Evolutionary conservation across 192 early-diverging fungal genomes (phyloP).

Genomic region (Coemansia sp.): DNA sequence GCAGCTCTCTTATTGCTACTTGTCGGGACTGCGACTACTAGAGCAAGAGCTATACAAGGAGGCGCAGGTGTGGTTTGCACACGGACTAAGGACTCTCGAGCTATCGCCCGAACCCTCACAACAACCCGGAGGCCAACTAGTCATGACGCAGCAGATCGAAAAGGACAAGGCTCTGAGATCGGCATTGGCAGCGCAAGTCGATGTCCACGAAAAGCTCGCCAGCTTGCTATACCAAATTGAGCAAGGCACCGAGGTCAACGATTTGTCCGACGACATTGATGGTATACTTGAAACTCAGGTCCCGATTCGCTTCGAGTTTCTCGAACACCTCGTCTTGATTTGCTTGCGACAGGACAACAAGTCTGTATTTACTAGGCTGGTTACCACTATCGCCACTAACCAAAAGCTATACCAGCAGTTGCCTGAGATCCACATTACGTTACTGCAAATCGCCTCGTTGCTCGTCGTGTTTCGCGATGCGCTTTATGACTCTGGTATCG

Average conservation of each 20-base stretch:
- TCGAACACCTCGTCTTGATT: conserved; percentile 26
- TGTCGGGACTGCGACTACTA: conserved; percentile 40
- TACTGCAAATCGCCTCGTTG: conserved; percentile 38
- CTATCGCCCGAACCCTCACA: not conserved
- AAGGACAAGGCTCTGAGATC: conserved; percentile 28
- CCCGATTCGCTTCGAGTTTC: conserved; percentile 47
- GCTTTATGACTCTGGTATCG: conserved; percentile 17
- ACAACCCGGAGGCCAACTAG: not conserved
- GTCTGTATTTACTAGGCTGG: conserved; percentile 28
- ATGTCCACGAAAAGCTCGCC: conserved; percentile 25
- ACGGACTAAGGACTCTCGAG: conserved; percentile 8
- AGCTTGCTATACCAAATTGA: conserved; percentile 16
- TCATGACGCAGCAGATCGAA: conserved; percentile 29
- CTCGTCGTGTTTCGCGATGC: conserved; percentile 33
- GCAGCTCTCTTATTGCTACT: conserved; percentile 31
- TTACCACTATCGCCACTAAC: conserved; percentile 23
- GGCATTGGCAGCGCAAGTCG: conserved; percentile 23
- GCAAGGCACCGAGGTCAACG: conserved; percentile 9
- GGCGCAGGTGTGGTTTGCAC: conserved; percentile 40
- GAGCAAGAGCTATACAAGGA: conserved; percentile 26
- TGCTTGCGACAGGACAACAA: conserved; percentile 25
- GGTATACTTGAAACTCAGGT: conserved; percentile 18
- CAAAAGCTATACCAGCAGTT: conserved; percentile 48
- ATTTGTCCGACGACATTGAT: conserved; percentile 22
- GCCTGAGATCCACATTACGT: conserved; percentile 37